Evolutionary conservation across 169 alveolate species (phyloP).

Genomic region (Babesia gibsoni): DNA sequence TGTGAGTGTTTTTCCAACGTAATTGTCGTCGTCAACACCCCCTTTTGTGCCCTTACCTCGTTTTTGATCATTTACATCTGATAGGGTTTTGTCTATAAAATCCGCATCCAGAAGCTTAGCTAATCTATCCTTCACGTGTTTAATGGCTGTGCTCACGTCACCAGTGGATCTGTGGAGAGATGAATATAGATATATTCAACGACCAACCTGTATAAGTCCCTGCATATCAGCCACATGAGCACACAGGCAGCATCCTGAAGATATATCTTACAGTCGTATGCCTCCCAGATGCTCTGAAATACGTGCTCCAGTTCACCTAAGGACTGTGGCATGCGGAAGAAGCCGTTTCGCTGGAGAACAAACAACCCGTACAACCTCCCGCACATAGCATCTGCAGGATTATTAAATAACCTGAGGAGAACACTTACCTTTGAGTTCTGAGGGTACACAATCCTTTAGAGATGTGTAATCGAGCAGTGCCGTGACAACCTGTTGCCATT

Average conservation of each 20-base stretch:
- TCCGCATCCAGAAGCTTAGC: not conserved
- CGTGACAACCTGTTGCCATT: not conserved
- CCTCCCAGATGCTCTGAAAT: conserved; percentile 34
- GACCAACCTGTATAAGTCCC: conserved; percentile 23
- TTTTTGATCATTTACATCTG: not conserved
- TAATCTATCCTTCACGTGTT: not conserved
- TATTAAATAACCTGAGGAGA: not conserved
- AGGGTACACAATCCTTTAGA: not conserved
- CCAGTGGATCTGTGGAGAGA: conserved; percentile 9
- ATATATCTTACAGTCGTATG: conserved; percentile 39
- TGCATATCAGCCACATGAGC: conserved; percentile 18
- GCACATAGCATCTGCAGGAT: conserved; percentile 11
- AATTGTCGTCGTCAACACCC: too few species aligned
- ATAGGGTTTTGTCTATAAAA: not conserved
- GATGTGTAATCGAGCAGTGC: conserved; percentile 27
- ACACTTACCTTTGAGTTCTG: conserved; percentile 42
- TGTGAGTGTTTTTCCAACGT: conserved; percentile 1
- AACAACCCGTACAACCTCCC: conserved; percentile 35
- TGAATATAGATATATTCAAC: not conserved
- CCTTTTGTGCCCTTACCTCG: not conserved
- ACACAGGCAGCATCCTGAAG: conserved; percentile 49
- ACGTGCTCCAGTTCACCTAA: not conserved
- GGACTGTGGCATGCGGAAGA: not conserved
- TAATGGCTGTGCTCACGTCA: not conserved
- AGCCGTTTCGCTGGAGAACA: conserved; percentile 19